These are phyloP conservation scores for Panaeolus papilionaceus DNA, from an alignment of 768 basidiomycete species.

Conservation along the genomic window DNA sequence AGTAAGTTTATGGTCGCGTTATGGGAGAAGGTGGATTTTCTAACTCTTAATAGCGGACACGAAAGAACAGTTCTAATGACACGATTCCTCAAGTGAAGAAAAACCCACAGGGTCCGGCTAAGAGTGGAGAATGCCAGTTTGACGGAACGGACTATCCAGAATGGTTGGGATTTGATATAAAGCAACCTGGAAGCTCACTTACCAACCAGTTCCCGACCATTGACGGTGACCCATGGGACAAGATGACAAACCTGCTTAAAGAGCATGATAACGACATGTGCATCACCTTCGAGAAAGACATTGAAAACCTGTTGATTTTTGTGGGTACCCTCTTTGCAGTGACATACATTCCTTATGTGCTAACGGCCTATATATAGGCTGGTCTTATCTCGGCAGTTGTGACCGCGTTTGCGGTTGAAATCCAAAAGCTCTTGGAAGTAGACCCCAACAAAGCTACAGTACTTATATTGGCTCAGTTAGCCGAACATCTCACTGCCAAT, in stretches of 20 bases:
- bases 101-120: background rate
- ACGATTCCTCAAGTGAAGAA: background rate
- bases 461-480: conserved; percentile 33
- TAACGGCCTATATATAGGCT: too few species aligned
- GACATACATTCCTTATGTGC: too few species aligned
- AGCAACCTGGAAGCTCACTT: background rate
- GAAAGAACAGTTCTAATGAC: background rate
- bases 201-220: conserved; percentile 21
- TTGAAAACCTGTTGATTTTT: conserved; percentile 39
- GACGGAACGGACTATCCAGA: background rate
- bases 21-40: background rate
- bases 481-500: conserved; percentile 21
- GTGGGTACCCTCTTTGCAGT: conserved; percentile 33
- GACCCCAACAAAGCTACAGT: conserved; percentile 33
- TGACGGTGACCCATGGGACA: conserved; percentile 33
- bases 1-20: background rate
- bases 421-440: conserved; percentile 38
- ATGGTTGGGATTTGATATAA: conserved; percentile 10
- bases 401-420: conserved; percentile 45
- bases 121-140: conserved; percentile 7
- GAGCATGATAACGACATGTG: conserved; percentile 38
- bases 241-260: conserved; percentile 29
- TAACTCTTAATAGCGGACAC: background rate
- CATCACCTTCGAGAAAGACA: conserved; percentile 36
- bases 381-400: conserved; percentile 49